Conservation (phyloP, 1,284 basidiomycete species). For the Cystobasidium slooffiae region DNA sequence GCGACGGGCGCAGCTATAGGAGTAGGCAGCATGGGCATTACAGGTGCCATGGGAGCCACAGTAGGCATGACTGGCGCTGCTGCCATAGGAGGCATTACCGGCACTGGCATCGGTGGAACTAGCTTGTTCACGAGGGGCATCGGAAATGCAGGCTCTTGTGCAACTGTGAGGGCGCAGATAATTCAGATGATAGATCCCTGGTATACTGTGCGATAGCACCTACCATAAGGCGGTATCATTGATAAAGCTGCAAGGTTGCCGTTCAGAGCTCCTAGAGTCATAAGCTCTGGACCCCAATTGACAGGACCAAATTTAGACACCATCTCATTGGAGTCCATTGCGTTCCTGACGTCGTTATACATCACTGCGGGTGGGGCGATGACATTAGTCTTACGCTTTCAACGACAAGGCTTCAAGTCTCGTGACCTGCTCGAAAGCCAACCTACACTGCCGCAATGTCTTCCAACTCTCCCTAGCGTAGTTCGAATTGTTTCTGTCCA, state of each 20-base stretch:
- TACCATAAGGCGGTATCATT: constrained; percentile 29
- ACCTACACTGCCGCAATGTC: constrained; percentile 41
- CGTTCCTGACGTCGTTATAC: constrained; percentile 39
- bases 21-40: constrained; percentile 7
- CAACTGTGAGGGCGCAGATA: background rate
- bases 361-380: constrained; percentile 10
- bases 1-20: background rate
- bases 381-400: background rate
- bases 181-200: background rate
- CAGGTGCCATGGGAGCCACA: background rate
- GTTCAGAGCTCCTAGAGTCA: constrained; percentile 24
- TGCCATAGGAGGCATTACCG: constrained; percentile 12
- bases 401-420: background rate
- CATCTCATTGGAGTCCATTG: constrained; percentile 41
- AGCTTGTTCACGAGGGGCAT: constrained; percentile 18
- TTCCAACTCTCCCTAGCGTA: constrained; percentile 36
- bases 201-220: background rate
- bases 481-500: constrained; percentile 33
- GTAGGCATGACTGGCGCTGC: background rate
- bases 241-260: constrained; percentile 17
- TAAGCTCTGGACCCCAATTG: constrained; percentile 32
- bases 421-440: background rate
- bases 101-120: constrained; percentile 15
- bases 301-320: constrained; percentile 28
- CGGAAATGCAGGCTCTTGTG: constrained; percentile 10